phyloP scores from a whole-genome alignment of 768 basidiomycete species.

The Russula earlei region DNA sequence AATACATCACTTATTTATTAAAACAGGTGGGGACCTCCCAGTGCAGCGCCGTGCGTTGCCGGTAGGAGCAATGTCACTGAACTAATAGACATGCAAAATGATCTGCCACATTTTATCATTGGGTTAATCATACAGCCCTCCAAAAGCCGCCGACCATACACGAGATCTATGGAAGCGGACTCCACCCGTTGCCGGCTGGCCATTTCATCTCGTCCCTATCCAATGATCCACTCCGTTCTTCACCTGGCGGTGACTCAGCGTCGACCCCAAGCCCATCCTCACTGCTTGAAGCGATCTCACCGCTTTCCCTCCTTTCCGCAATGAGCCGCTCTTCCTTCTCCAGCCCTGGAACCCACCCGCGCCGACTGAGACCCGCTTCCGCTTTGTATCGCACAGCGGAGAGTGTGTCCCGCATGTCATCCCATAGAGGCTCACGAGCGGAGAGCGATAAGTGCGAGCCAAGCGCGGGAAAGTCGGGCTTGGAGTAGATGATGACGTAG shows the following conservation, averaged over 20 bases:
- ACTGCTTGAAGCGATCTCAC: constrained; percentile 22
- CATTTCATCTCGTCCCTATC: constrained; percentile 51
- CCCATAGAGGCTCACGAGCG: constrained; percentile 30
- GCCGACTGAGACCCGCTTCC: constrained; percentile 52
- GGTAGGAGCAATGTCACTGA: neutral
- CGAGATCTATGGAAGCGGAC: constrained; percentile 26
- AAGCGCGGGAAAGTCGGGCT: constrained; percentile 21
- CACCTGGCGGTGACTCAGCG: constrained; percentile 12
- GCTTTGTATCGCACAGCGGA: constrained; percentile 56
- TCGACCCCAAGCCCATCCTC: constrained; percentile 20
- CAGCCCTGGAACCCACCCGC: constrained; percentile 43
- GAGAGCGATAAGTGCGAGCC: constrained; percentile 35
- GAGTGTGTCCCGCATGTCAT: constrained; percentile 23
- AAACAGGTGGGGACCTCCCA: neutral
- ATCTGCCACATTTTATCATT: neutral
- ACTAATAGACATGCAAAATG: neutral
- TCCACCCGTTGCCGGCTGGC: constrained; percentile 52
- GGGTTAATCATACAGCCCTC: neutral
- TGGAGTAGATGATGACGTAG: constrained; percentile 7
- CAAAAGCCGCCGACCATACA: neutral
- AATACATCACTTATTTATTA: no score
- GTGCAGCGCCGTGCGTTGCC: neutral
- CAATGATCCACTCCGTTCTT: constrained; percentile 10
- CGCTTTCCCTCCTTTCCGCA: constrained; percentile 28
- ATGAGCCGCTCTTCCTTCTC: constrained; percentile 32